Base-by-base conservation (phyloP, 2,329 filamentous ascomycete species). In the Gliomastix tumulicola region DNA sequence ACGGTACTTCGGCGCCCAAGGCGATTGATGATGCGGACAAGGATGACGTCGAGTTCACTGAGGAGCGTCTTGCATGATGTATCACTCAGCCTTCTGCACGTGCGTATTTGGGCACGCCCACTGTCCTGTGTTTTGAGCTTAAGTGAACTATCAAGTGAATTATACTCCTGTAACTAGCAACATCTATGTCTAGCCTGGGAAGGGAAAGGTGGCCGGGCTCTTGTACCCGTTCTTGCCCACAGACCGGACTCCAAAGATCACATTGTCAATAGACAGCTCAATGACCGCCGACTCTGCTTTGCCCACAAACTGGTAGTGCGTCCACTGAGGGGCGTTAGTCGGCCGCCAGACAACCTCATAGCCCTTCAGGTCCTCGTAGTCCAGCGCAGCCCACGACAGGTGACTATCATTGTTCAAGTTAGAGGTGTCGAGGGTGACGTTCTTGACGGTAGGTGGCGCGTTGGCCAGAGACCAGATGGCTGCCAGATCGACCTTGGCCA, bases 271-370 rank as follows among this genome's bases (percentile, higher is more conserved):
- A 38, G 65, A 70, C 43, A 77, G 48, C 3, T 61, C 50, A 13
- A 79, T 52, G 6, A 60, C 69, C 5, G 61, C 66, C 28, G 49
- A 57, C 1, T 57, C 57, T 4, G 65, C 65, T 18, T 65, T 57
- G 0, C 72, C 72, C 4, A 77, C 70, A 46, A 66, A 57, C 3
- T 71, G 40, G 18, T 59, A 53, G 39, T 67, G 60, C 30, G 67
- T 69, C 70, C 69, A 75, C 34, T 71, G 59, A 32, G 67, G 63
- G 23, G 67, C 63, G 12, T 61, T 63, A 6, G 66, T 72, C 3
- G 68, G 49, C 38, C 74, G 56, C 70, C 70, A 78, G 1, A 79
- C 68, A 3, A 78, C 51, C 55, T 78, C 74, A 47, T 78, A 78
- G 3, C 63, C 60, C 5, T 46, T 58, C 7, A 71, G 54, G 25